phyloP scores from a whole-genome alignment of 345 rosid species.

The Bruguiera sexangula region DNA sequence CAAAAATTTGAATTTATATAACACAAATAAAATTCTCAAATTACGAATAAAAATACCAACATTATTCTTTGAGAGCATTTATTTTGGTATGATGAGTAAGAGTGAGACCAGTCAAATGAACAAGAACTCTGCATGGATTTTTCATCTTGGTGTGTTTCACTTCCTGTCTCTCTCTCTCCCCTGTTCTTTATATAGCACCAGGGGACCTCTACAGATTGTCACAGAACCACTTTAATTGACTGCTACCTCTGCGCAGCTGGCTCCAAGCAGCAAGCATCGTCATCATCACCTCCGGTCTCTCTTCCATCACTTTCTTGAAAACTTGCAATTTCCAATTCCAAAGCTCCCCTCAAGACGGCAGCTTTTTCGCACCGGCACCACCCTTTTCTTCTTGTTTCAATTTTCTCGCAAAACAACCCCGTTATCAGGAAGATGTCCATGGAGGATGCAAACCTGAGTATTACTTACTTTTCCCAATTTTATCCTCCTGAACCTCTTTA shows the following conservation, averaged over 20 bases:
- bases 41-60: background rate
- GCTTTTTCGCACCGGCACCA: constrained; percentile 47
- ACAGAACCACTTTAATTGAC: constrained; percentile 26
- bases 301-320: constrained; percentile 30
- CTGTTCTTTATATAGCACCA: constrained; percentile 22
- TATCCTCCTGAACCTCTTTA: constrained; percentile 10
- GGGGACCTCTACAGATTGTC: constrained; percentile 4
- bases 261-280: constrained; percentile 1
- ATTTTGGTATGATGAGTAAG: background rate
- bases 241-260: constrained; percentile 3
- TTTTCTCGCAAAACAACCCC: constrained; percentile 29
- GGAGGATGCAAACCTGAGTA: constrained; percentile 25
- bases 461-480: constrained; percentile 30
- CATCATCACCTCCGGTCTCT: constrained; percentile 1
- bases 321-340: constrained; percentile 14
- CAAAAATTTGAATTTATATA: no score
- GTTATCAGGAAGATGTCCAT: constrained; percentile 19
- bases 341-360: constrained; percentile 39
- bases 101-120: constrained; percentile 30
- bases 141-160: no score
- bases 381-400: constrained; percentile 46
- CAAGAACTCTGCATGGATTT: constrained; percentile 9
- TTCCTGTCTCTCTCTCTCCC: background rate
- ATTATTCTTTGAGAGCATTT: no score
- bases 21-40: no score